Conservation (phyloP, 2,329 filamentous ascomycete genomes). For the Colletotrichum nymphaeae region DNA sequence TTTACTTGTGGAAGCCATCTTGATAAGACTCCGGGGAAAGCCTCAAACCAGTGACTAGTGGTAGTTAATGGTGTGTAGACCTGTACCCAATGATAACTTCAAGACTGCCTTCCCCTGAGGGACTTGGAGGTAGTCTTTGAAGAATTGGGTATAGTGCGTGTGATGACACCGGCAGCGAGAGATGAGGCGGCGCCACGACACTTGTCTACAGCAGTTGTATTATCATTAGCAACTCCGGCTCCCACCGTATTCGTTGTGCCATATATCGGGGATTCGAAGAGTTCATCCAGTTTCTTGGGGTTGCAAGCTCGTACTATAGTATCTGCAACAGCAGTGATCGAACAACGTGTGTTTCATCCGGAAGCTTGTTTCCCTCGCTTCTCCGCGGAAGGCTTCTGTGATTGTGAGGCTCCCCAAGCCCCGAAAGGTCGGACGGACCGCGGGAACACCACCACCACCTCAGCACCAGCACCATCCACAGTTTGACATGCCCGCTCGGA, state of each 20-base stretch:
- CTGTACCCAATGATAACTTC: not conserved
- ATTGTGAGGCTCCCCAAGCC: not conserved
- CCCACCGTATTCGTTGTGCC: not conserved
- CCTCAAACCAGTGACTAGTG: not conserved
- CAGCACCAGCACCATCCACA: not conserved
- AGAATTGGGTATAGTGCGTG: not conserved
- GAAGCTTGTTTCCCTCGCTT: slow-evolving; percentile 5
- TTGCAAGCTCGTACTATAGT: not conserved
- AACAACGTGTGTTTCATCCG: not conserved
- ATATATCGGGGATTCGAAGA: not conserved
- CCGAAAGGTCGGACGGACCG: slow-evolving; percentile 1
- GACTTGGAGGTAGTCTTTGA: not conserved
- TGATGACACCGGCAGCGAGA: not conserved
- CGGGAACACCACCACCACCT: not conserved
- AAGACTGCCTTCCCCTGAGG: not conserved
- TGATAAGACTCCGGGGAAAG: not conserved
- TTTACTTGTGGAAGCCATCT: not conserved
- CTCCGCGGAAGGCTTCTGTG: not conserved
- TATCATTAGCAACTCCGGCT: not conserved
- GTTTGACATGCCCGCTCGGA: slow-evolving; percentile 32
- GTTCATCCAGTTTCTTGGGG: not conserved
- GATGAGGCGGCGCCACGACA: slow-evolving; percentile 14
- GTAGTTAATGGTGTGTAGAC: not conserved
- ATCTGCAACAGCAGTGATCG: not conserved
- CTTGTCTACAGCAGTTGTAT: not conserved